Base-by-base conservation (phyloP, 169 alveolate species). In the Neospora caninum region DNA sequence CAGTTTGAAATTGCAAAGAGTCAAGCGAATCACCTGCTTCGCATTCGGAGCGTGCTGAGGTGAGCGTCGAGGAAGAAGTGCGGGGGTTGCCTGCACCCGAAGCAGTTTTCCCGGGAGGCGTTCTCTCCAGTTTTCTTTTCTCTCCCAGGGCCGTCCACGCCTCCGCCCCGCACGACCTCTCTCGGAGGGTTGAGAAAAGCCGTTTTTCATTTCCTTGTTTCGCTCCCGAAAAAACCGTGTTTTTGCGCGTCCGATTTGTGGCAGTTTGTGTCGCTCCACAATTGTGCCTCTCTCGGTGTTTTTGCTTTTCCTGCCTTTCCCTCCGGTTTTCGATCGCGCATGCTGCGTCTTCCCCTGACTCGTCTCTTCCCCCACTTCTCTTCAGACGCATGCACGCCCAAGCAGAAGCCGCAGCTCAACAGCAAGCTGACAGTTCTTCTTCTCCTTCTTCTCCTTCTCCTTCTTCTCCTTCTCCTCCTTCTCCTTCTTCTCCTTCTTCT, bases 1-100 rank as follows among this genome's bases (percentile, higher is more conserved):
- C 84, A 73, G 84, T 73, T 31, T 73, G 39, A 31, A n/a, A 73
- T 73, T 6, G 84, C 84, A 43, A 31, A 73, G 43, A 34, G 49
- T 73, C 84, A 73, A n/a, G 84, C 84, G 25, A 73, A 73, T n/a
- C 84, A 73, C 42, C 42, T 73, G 18, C 84, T 73, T 16, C 84
- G 84, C 45, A 73, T 73, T 13, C 39, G 84, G 16, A 31, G 43
- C 39, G 84, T 73, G 49, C 84, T 73, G 45, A 31, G 84, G 84
- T 73, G 43, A 73, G 84, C 4, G 34, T 1, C 16, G 7, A 22
- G 20, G 73, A 27, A 64, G 73, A 7, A 10, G 64, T 18, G 64
- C 7, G 18, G 34, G 73, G 4, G n/a, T 29, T 1, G 16, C 1
- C 31, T 64, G 25, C n/a, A 31, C 27, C 39, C 1, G 27, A 1